Conservation (phyloP, 2,329 filamentous ascomycete species). For the Colletotrichum plurivorum region DNA sequence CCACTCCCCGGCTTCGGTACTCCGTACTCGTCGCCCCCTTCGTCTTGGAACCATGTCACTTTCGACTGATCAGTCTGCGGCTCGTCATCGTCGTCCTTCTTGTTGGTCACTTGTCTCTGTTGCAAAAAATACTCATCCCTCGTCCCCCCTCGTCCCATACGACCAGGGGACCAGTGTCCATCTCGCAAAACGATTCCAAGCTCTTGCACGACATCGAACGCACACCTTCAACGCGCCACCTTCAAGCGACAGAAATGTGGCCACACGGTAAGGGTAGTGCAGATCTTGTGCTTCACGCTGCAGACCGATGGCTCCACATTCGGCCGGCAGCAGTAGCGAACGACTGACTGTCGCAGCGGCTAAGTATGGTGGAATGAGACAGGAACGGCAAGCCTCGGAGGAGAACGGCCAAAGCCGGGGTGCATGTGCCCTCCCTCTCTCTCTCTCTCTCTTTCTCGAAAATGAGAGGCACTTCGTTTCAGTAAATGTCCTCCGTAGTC, state of each 20-base stretch:
- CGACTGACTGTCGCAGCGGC: too few species aligned
- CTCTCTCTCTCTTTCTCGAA: background rate
- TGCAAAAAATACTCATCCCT: conserved; percentile 17
- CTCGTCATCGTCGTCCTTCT: conserved; percentile 16
- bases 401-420: too few species aligned
- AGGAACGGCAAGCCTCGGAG: too few species aligned
- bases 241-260: background rate
- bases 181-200: conserved; percentile 4
- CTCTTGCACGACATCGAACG: background rate
- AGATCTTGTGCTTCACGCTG: conserved; percentile 27
- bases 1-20: conserved; percentile 17
- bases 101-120: conserved; percentile 17
- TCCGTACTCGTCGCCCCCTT: background rate
- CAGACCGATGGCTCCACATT: conserved; percentile 17
- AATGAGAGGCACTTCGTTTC: too few species aligned
- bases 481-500: too few species aligned
- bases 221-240: background rate
- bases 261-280: conserved; percentile 15
- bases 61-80: conserved; percentile 23
- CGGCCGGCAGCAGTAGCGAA: conserved; percentile 20
- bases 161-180: background rate
- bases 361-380: too few species aligned
- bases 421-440: too few species aligned
- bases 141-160: conserved; percentile 13
- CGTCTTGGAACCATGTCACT: conserved; percentile 12